Evolutionary conservation across 1,139 yeast genomes (phyloP), one percentile per base, ranked within the genome.

Genomic region (Candida tunisiensis): DNA sequence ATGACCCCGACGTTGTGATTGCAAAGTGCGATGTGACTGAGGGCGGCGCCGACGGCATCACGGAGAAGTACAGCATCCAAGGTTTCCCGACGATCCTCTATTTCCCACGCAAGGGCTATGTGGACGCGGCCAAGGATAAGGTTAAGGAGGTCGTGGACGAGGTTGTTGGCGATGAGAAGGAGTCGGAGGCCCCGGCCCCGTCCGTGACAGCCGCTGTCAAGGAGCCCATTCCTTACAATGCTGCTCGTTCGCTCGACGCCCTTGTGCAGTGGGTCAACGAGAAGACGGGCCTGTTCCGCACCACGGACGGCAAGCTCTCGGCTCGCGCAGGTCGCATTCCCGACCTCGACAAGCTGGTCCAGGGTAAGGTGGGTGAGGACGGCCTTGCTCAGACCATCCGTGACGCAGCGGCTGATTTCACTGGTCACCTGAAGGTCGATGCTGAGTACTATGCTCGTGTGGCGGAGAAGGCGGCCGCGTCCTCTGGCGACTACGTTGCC

Each of bases 271-370:
- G 57, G 39, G 53, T 78, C 28, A 74, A 74, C 43, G 47, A 46
- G 3, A 51, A 60, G 25, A 53, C 69, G 3, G 70, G 68, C 0
- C 57, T 70, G n/a, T 51, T 53, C 36, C 62, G 93, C 39, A 53
- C 55, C 18, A 31, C 41, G 2, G 62, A 61, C 23, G 93, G 93
- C 4, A 44, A 52, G 2, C 54, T 78, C 26, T 45, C 48, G 26
- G 45, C 43, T 1, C 37, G 40, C 7, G 83, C 80, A 7, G 93
- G 93, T 13, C 53, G 66, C 28, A 49, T 71, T 19, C 40, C 44
- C 2, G 55, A 51, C 3, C 33, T 70, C 19, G 69, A 69, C 31
- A 37, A 39, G 2, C 32, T 55, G 23, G 36, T 37, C 13, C 18
- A 19, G 16, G 13, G 25, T 20, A 33, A 38, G 4, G 16, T 32